Evolutionary conservation across 2,329 filamentous ascomycete genomes (phyloP).

Genomic region (Aaosphaeria pasadenensis): DNA sequence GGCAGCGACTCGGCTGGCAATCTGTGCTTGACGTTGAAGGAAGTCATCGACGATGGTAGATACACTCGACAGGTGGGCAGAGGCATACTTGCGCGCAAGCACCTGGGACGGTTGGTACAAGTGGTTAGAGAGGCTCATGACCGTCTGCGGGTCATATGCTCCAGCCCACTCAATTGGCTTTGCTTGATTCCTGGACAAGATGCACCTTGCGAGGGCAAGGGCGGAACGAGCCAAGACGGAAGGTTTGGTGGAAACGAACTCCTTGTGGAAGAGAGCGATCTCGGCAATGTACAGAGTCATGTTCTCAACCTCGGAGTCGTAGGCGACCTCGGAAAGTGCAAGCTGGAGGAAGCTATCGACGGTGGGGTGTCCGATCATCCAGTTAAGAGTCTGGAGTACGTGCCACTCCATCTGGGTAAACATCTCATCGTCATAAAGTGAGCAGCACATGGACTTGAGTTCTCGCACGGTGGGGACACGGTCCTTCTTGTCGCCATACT

Average conservation of each 20-base stretch:
- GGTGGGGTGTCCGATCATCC: conserved; percentile 93
- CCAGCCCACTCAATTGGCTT: conserved; percentile 74
- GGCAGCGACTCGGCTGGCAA: conserved; percentile 41
- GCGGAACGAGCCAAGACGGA: conserved; percentile 88
- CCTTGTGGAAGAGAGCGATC: conserved; percentile 92
- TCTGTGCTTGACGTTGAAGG: conserved; percentile 57
- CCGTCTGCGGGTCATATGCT: conserved; percentile 65
- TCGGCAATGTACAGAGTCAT: conserved; percentile 94
- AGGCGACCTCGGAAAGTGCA: conserved; percentile 70
- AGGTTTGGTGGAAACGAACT: conserved; percentile 90
- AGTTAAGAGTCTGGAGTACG: conserved; percentile 93
- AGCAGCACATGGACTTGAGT: conserved; percentile 98
- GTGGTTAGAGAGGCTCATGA: conserved; percentile 63
- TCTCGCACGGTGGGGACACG: conserved; percentile 96
- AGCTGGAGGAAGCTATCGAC: conserved; percentile 92
- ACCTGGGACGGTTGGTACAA: conserved; percentile 66
- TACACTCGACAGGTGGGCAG: conserved; percentile 62
- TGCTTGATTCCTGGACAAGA: conserved; percentile 76
- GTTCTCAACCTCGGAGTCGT: conserved; percentile 85
- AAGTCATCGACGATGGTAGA: conserved; percentile 65
- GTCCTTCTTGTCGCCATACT: conserved; percentile 99
- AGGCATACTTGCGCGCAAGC: conserved; percentile 66
- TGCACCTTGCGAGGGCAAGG: conserved; percentile 79
- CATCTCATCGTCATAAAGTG: conserved; percentile 97
- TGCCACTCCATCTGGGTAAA: conserved; percentile 99